phyloP scores from a whole-genome alignment of 139 green algal genomes.

The Mychonastes homosphaera region DNA sequence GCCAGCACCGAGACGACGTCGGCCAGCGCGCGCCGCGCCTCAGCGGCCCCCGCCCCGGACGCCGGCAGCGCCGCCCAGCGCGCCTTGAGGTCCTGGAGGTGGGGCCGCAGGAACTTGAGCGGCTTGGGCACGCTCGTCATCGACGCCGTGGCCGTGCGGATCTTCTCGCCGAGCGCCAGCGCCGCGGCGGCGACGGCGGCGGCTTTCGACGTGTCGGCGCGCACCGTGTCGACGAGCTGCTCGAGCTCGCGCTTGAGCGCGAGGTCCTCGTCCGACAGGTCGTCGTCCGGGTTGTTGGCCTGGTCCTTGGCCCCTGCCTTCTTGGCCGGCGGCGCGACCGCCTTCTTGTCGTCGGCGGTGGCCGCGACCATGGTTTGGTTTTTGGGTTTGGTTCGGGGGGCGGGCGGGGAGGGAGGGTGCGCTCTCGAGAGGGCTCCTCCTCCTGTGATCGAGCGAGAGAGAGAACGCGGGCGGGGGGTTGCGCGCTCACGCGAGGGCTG shows the following conservation, averaged over 20 bases:
- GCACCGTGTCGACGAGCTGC: constrained; percentile 68
- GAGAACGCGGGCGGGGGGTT: no score
- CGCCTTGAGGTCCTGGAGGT: constrained; percentile 70
- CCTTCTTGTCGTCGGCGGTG: no score
- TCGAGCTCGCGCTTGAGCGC: constrained; percentile 86
- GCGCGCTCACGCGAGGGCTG: no score
- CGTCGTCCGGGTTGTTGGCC: constrained; percentile 19
- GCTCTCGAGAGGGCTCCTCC: no score
- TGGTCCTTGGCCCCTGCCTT: no score
- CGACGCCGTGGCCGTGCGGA: constrained; percentile 75
- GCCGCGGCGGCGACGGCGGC: constrained; percentile 62
- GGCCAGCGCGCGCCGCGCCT: constrained; percentile 56
- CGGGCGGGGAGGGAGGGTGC: no score
- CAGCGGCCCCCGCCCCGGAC: constrained; percentile 28
- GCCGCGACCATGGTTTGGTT: no score
- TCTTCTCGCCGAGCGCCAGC: constrained; percentile 58
- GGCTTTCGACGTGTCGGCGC: constrained; percentile 35
- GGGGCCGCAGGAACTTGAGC: constrained; percentile 90
- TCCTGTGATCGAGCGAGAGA: no score
- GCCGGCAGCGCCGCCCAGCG: constrained; percentile 42
- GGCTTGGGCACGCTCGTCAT: constrained; percentile 99
- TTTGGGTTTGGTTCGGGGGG: no score
- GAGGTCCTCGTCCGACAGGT: constrained; percentile 49
- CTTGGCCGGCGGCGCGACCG: no score
- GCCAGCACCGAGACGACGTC: constrained; percentile 92